Base-by-base conservation (phyloP, 78 protist species). In the Pigoraptor vietnamica region DNA sequence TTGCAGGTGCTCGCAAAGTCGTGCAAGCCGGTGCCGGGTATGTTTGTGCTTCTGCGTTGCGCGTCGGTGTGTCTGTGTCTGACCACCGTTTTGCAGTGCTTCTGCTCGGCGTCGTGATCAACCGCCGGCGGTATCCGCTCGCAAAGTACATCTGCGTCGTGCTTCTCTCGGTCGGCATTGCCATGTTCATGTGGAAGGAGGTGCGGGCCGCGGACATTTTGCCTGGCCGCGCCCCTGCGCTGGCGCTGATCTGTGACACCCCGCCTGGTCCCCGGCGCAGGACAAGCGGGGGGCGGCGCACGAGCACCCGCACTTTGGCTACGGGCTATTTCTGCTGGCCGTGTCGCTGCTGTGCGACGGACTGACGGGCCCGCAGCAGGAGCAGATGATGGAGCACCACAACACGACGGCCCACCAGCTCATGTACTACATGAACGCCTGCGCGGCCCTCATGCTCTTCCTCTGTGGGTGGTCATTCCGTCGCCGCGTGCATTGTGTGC, bases 11-110 rank as follows among this genome's bases (percentile, higher is more conserved):
- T 95, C 39, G 67, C 95, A 25, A 95, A 95, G 92, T 39, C 94
- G 79, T 95, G 95, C 91, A 95, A 95, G 86, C 38, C 91, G 84
- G 35, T 95, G 23, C 93, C 96, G 23, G 95, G 86, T 81, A 29
- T 21, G 36, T n/a, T n/a, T n/a, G n/a, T n/a, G n/a, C n/a, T n/a
- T n/a, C n/a, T n/a, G n/a, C n/a, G n/a, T n/a, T n/a, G n/a, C n/a
- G n/a, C n/a, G n/a, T n/a, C n/a, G n/a, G n/a, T n/a, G n/a, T n/a
- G n/a, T n/a, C 23, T 2, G 88, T 24, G 23, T 1, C 33, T 35
- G 0, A 2, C 39, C 24, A 10, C 33, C 39, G 38, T 0, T 81
- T 81, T 81, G 86, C 33, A 81, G 86, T 93, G n/a, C 33, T 95
- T 35, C 2, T 93, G 24, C 83, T 82, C 25, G 91, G 90, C 19